Percentiles rank a stretch among this genome's conserved stretches.
These are phyloP conservation scores for Agrostemma githago DNA, from an alignment of 148 eudicot species.

Conservation along the genomic window DNA sequence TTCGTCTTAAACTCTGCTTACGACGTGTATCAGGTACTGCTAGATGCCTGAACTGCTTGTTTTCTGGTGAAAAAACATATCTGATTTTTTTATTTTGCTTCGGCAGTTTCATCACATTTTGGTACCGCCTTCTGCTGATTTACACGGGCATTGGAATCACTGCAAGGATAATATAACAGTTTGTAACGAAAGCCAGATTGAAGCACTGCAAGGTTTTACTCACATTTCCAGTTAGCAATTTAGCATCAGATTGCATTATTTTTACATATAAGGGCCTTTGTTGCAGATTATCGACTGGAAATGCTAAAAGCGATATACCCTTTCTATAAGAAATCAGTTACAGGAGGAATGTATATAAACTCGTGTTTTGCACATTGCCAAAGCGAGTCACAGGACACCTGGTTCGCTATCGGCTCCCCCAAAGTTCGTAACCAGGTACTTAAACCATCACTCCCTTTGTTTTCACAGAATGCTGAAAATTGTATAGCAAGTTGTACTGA, in stretches of 20 bases:
- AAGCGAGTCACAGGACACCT: slow-evolving; percentile 78
- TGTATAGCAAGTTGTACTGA: not conserved
- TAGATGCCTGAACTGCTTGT: not conserved
- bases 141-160: slow-evolving; percentile 52
- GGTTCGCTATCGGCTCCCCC: slow-evolving; percentile 77
- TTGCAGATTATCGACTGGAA: slow-evolving; percentile 56
- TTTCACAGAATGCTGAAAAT: not conserved
- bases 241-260: not conserved
- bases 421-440: slow-evolving; percentile 64
- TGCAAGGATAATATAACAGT: slow-evolving; percentile 57
- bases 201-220: slow-evolving; percentile 60
- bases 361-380: slow-evolving; percentile 99
- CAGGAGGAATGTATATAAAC: slow-evolving; percentile 82
- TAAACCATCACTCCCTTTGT: not conserved
- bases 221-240: not conserved
- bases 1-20: slow-evolving; percentile 87
- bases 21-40: slow-evolving; percentile 77
- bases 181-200: slow-evolving; percentile 50
- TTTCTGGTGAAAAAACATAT: not conserved
- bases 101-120: slow-evolving; percentile 70
- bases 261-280: not conserved
- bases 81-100: not conserved
- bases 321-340: slow-evolving; percentile 45
- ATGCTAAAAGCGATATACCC: slow-evolving; percentile 58
- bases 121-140: slow-evolving; percentile 82